These are phyloP conservation scores for Pestalotiopsis fici DNA, from an alignment of 2,329 filamentous ascomycete genomes.

Conservation along the genomic window DNA sequence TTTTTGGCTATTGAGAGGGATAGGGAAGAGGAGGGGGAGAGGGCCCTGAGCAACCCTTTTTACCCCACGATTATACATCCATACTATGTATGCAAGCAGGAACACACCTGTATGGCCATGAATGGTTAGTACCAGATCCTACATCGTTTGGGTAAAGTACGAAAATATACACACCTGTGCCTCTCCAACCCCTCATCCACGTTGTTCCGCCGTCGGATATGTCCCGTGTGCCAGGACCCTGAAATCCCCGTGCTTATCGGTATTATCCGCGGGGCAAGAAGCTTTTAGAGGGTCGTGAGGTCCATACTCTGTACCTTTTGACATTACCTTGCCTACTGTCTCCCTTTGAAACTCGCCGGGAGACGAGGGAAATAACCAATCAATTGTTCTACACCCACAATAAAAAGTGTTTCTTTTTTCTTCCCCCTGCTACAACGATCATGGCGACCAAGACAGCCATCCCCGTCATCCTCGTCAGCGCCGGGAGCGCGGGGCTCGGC, in stretches of 20 bases:
- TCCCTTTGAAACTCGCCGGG: not conserved
- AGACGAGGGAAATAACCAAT: too few species aligned
- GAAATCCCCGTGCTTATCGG: not conserved
- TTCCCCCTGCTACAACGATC: too few species aligned
- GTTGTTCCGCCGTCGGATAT: not conserved
- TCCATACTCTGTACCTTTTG: not conserved
- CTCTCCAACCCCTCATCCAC: not conserved
- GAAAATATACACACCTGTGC: not conserved
- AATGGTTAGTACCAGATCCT: not conserved
- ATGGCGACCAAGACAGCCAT: conserved; percentile 21
- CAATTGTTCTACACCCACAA: too few species aligned
- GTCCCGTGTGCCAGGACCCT: not conserved
- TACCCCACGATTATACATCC: not conserved
- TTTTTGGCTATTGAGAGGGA: not conserved
- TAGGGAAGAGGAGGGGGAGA: not conserved
- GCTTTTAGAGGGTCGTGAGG: not conserved
- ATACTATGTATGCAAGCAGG: not conserved
- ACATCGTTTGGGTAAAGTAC: not conserved
- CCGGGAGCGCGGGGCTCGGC: conserved; percentile 67
- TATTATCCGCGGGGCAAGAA: not conserved
- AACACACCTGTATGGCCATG: not conserved
- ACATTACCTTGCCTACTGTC: not conserved
- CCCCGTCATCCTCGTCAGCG: conserved; percentile 47
- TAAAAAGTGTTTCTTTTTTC: too few species aligned
- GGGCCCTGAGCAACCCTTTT: not conserved